Conservation (phyloP, 257 asterid species). For the Plantago major region DNA sequence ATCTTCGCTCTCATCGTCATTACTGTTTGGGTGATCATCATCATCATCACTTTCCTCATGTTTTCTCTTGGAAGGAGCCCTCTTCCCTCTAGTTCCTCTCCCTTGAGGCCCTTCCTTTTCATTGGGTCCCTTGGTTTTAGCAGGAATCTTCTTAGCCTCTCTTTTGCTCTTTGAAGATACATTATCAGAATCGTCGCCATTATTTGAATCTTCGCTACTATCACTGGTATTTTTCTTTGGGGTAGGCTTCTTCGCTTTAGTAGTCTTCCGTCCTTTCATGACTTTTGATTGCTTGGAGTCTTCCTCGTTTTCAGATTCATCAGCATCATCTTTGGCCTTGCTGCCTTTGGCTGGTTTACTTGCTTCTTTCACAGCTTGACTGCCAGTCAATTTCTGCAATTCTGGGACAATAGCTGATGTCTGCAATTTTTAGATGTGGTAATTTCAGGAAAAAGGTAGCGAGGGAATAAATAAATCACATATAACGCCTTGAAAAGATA, state of each 20-base stretch:
- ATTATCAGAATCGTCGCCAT: conserved; percentile 24
- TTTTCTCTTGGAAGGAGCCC: conserved; percentile 42
- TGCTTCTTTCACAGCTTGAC: conserved; percentile 49
- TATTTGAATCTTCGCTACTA: conserved; percentile 24
- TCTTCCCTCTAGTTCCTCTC: conserved; percentile 40
- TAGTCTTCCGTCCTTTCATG: conserved; percentile 28
- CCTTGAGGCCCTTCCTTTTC: conserved; percentile 27
- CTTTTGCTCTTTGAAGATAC: conserved; percentile 25
- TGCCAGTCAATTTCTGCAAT: conserved; percentile 65
- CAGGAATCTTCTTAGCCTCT: conserved; percentile 33
- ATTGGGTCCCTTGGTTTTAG: conserved; percentile 30
- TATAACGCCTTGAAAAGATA: conserved; percentile 19
- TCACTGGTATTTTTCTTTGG: conserved; percentile 31
- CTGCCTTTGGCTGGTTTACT: conserved; percentile 33
- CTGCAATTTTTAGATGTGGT: conserved; percentile 58
- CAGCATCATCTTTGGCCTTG: conserved; percentile 25
- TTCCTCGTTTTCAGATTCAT: conserved; percentile 40
- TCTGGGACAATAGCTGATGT: conserved; percentile 93
- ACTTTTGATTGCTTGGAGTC: conserved; percentile 26
- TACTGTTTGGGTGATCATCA: conserved; percentile 2
- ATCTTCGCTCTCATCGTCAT: conserved; percentile 28
- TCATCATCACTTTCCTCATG: conserved; percentile 44
- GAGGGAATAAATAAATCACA: background rate
- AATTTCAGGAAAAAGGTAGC: background rate
- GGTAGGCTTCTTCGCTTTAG: conserved; percentile 32